phyloP scores from a whole-genome alignment of 2,329 filamentous ascomycete genomes.

The Aspergillus sergii region DNA sequence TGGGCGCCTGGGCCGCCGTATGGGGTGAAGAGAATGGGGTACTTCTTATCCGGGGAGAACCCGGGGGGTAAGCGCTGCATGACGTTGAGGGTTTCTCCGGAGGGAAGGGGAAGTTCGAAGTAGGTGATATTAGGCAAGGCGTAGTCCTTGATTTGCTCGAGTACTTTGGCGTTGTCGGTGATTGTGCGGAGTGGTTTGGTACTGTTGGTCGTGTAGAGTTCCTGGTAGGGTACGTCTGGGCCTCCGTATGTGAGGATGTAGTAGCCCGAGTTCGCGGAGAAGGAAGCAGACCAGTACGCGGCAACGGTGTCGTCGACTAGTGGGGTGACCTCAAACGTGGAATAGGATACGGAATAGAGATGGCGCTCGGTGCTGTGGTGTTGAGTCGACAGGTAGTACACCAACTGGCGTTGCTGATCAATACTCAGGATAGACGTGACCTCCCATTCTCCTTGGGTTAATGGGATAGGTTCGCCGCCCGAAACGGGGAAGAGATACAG shows the following conservation, averaged over 20 bases:
- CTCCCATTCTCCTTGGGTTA: conserved; percentile 70
- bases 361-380: conserved; percentile 69
- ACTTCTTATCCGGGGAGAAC: conserved; percentile 64
- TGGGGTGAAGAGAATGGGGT: conserved; percentile 67
- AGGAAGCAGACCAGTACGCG: conserved; percentile 66
- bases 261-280: conserved; percentile 64
- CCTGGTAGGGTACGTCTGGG: conserved; percentile 70
- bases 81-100: conserved; percentile 64
- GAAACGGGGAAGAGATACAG: conserved; percentile 65
- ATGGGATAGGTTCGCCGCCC: conserved; percentile 56
- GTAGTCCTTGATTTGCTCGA: conserved; percentile 60
- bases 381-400: conserved; percentile 69
- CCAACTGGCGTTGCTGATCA: conserved; percentile 56
- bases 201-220: conserved; percentile 62
- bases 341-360: conserved; percentile 66
- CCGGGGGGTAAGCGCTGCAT: conserved; percentile 67
- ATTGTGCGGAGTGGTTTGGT: conserved; percentile 60
- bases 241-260: conserved; percentile 68
- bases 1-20: conserved; percentile 70
- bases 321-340: conserved; percentile 54
- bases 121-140: conserved; percentile 66
- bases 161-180: conserved; percentile 61
- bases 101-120: conserved; percentile 63
- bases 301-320: conserved; percentile 64
- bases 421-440: conserved; percentile 62